A percentile compares a stretch with the other conserved stretches of the same genome.
These are phyloP conservation scores for Agroathelia rolfsii DNA, from an alignment of 1,284 basidiomycete species.

Conservation along the genomic window DNA sequence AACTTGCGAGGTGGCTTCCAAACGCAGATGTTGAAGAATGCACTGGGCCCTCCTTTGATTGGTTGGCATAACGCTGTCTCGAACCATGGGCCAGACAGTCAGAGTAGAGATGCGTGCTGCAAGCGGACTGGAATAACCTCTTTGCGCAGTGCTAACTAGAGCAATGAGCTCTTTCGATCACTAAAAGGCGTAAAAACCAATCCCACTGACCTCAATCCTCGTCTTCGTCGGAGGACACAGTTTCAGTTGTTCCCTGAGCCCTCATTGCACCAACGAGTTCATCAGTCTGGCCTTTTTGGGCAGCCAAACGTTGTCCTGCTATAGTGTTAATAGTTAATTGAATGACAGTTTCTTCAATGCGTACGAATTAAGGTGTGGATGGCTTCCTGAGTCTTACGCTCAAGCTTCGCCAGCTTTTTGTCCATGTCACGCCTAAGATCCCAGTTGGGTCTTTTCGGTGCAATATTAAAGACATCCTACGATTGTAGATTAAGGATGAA, in stretches of 20 bases:
- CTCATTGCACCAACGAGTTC: slow-evolving; percentile 73
- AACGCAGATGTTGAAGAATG: too few relatives aligned
- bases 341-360: slow-evolving; percentile 23
- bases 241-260: slow-evolving; percentile 47
- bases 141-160: too few relatives aligned
- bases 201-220: slow-evolving; percentile 23
- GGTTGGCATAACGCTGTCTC: too few relatives aligned
- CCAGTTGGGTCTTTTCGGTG: slow-evolving; percentile 94
- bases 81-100: too few relatives aligned
- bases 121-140: too few relatives aligned
- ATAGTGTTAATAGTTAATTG: slow-evolving; percentile 6
- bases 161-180: too few relatives aligned
- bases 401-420: slow-evolving; percentile 81
- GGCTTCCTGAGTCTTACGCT: slow-evolving; percentile 84
- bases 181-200: too few relatives aligned
- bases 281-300: slow-evolving; percentile 67
- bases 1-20: too few relatives aligned
- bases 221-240: slow-evolving; percentile 44
- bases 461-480: slow-evolving; percentile 93
- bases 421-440: slow-evolving; percentile 93
- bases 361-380: slow-evolving; percentile 87
- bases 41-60: too few relatives aligned
- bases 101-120: too few relatives aligned
- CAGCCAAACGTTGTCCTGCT: slow-evolving; percentile 64
- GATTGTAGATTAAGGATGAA: slow-evolving; percentile 2